Percentiles rank a stretch among this genome's conserved stretches.
Evolutionary conservation across 805 yeast species (phyloP).

Genomic region (Lipomyces spencermartinsiae): DNA sequence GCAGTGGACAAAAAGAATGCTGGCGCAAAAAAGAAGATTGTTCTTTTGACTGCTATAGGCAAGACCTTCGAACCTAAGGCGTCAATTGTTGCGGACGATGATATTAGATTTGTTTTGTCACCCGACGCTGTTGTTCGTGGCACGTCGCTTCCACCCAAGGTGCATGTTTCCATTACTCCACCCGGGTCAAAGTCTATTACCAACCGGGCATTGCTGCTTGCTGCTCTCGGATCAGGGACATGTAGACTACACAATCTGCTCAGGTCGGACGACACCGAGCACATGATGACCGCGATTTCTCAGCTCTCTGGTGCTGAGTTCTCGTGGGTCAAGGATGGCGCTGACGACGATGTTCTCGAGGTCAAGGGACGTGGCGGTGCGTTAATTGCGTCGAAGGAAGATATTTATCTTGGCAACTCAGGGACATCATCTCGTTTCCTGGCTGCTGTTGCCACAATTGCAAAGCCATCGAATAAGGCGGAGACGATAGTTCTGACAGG

Average conservation of each 20-base stretch:
- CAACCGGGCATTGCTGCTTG: constrained; percentile 89
- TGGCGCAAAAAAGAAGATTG: constrained; percentile 88
- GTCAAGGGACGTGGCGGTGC: constrained; percentile 83
- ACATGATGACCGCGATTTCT: constrained; percentile 87
- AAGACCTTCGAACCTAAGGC: constrained; percentile 89
- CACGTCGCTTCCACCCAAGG: constrained; percentile 46
- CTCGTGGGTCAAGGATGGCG: constrained; percentile 68
- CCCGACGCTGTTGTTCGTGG: constrained; percentile 70
- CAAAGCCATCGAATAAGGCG: constrained; percentile 51
- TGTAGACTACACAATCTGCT: constrained; percentile 83
- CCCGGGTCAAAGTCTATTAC: constrained; percentile 98
- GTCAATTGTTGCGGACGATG: constrained; percentile 79
- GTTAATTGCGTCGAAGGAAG: constrained; percentile 65
- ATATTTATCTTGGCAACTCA: constrained; percentile 91
- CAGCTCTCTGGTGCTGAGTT: constrained; percentile 82
- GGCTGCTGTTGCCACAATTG: constrained; percentile 86
- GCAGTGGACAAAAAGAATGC: constrained; percentile 96
- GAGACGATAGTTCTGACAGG: constrained; percentile 78
- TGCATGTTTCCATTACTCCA: constrained; percentile 64
- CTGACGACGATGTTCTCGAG: constrained; percentile 86
- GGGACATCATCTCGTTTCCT: constrained; percentile 97
- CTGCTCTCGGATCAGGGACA: constrained; percentile 87
- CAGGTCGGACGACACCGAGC: constrained; percentile 95
- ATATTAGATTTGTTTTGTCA: constrained; percentile 78
- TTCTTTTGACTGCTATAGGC: constrained; percentile 82